Base-by-base conservation (phyloP, 345 rosid species). In the Mallotus nudiflorus region DNA sequence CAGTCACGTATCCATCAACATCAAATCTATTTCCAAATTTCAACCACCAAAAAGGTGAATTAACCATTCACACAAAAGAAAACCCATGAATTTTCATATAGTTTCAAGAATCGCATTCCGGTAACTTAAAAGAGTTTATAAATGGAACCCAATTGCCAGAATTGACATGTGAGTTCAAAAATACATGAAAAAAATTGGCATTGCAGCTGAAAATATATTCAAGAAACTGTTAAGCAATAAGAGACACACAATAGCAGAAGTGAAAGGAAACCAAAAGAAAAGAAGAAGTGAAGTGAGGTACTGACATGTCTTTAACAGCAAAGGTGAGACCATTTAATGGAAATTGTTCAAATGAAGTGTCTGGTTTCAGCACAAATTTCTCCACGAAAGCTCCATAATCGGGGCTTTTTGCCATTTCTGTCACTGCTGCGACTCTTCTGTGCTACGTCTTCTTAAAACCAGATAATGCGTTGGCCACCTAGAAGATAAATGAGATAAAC, bases 241-340 rank as follows among this genome's bases (percentile, higher is more conserved):
- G 42, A 61, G 11, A 65, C 24, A 20, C 15, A 45, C 22, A 53
- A 49, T 13, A 7, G 16, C 1, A 33, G 45, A 33, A 27, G 19
- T n/a, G 33, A 13, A 44, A 46, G 19, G 20, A 12, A 59, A 45
- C 15, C 28, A 59, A 15, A 53, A 5, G 3, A 28, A 65, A 45
- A n/a, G 40, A 58, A 35, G 8, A 22, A 60, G 50, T 37, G 28
- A 63, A 57, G 20, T 9, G 40, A 19, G 63, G 45, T 50, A 67
- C 88, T 59, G 65, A 91, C 98, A 94, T 88, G 78, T 94, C 98
- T 82, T 94, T 91, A n/a, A 91, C 79, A 37, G 97, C 92, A 80
- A 91, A 94, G 51, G 89, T 81, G 70, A 91, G 89, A 72, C 83
- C 92, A 45, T 65, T 77, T 44, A 91, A 77, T 31, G 97, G 86